Percentiles rank a stretch among this genome's conserved stretches.
Evolutionary conservation across 208 protist genomes (phyloP).

Genomic region (Wallacemonas sp.): DNA sequence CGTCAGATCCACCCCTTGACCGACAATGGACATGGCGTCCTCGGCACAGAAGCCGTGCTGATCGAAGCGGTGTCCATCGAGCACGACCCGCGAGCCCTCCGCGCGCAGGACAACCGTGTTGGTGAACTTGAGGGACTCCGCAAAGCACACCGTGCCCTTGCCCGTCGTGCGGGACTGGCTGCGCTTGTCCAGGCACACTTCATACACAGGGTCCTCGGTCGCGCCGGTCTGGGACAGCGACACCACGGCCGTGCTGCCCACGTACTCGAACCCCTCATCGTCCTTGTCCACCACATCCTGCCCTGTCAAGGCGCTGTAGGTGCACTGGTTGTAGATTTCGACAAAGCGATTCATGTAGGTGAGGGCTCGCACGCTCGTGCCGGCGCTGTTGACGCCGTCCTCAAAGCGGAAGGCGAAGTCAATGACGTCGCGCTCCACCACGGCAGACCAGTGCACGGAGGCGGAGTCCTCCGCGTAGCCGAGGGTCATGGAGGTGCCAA

Average conservation of each 20-base stretch:
- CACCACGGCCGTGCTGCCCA: slow-evolving; percentile 17
- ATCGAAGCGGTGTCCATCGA: slow-evolving; percentile 41
- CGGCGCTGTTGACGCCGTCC: slow-evolving; percentile 15
- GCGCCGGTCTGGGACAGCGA: slow-evolving; percentile 18
- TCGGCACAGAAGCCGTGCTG: not conserved
- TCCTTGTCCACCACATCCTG: slow-evolving; percentile 34
- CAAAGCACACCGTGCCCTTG: slow-evolving; percentile 50
- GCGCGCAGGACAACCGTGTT: slow-evolving; percentile 49
- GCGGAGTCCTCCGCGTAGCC: slow-evolving; percentile 27
- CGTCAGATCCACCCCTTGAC: slow-evolving; percentile 25
- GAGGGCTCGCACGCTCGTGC: not conserved
- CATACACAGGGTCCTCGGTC: slow-evolving; percentile 45
- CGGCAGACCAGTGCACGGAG: slow-evolving; percentile 58
- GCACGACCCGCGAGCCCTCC: slow-evolving; percentile 22
- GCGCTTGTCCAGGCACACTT: slow-evolving; percentile 37
- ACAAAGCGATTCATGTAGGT: slow-evolving; percentile 34
- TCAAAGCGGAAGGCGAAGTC: slow-evolving; percentile 56
- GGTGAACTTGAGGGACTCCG: slow-evolving; percentile 49
- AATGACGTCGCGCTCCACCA: slow-evolving; percentile 43
- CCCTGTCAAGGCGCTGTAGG: slow-evolving; percentile 47
- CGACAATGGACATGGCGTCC: slow-evolving; percentile 27
- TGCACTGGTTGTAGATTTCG: slow-evolving; percentile 63
- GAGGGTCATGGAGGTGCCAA: slow-evolving; percentile 49
- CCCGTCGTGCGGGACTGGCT: slow-evolving; percentile 24
- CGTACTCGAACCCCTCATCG: slow-evolving; percentile 46